Evolutionary conservation across 176 grass and related monocot genomes (phyloP).

Genomic region (Aegilops umbellulata): DNA sequence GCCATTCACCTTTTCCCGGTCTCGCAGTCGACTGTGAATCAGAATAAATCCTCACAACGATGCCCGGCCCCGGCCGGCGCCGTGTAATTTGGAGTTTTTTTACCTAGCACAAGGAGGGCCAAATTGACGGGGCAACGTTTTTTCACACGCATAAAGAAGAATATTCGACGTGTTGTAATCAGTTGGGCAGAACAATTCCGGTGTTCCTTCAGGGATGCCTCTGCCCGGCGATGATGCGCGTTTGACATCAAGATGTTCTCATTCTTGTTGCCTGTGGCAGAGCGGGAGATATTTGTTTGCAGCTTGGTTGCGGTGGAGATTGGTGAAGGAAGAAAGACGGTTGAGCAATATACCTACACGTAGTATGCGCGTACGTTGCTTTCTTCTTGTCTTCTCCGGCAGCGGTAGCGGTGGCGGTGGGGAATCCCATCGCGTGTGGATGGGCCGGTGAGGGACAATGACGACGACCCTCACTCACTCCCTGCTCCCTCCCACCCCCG

Average conservation of each 20-base stretch:
- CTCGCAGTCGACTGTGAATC: background rate
- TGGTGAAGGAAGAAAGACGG: background rate
- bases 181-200: background rate
- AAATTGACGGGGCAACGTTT: background rate
- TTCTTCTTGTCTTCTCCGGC: slow-evolving; percentile 10
- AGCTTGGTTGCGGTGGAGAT: background rate
- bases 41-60: background rate
- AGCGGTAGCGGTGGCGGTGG: background rate
- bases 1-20: background rate
- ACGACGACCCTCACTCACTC: background rate
- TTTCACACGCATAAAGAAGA: background rate
- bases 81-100: background rate
- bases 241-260: background rate
- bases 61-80: background rate
- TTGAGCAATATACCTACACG: background rate
- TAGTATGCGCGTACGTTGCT: background rate
- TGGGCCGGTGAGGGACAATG: slow-evolving; percentile 1
- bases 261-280: background rate
- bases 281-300: background rate
- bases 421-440: background rate
- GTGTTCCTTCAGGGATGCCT: background rate
- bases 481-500: background rate
- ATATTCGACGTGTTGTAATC: background rate
- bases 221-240: background rate
- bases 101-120: background rate